Evolutionary conservation across 495 filamentous ascomycete genomes (phyloP), one percentile per base, ranked within the genome.

Genomic region (Aspergillus steynii): DNA sequence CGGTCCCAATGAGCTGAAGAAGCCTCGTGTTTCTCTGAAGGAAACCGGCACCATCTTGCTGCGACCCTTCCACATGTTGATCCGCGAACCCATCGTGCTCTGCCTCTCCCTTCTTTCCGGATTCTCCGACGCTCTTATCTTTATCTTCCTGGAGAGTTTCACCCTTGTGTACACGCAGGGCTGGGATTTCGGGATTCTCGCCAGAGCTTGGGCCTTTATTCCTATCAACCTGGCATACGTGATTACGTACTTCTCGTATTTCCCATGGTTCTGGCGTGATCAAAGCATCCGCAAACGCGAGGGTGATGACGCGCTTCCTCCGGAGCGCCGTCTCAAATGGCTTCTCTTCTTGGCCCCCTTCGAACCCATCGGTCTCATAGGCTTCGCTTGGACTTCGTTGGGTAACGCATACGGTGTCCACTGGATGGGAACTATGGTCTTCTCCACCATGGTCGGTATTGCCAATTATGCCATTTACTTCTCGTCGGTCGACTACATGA

Each of bases 261-360:
- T 53, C 51, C 51, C 51, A n/a, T 53, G 51, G 51, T 53, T 53
- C 51, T 53, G 51, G 51, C 51, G 51, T 7, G 51, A 53, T n/a
- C 27, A 53, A n/a, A n/a, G 29, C 9, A 53, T 53, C 51, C 51
- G 51, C 3, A 1, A n/a, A 5, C 27, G 27, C 27, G 5, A 53
- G 3, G 51, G 51, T 53, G 29, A 29, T 53, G 51, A 53, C n/a
- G 26, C 51, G 28, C 28, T 53, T 6, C 27, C 27, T n/a, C 51
- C 51, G 4, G 51, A 53, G 29, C 51, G 51, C 29, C 51, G 51
- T 6, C 29, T 53, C 27, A 53, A 53, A 34, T 53, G 51, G 51
- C 51, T 53, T 27, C 51, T 53, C 10, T 53, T 53, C 28, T 6
- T 53, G 51, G 51, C 51, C 6, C 51, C 51, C 27, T 34, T 53